These are phyloP conservation scores for Citrullus mucosospermus DNA, from an alignment of 306 rosid species.

Conservation along the genomic window DNA sequence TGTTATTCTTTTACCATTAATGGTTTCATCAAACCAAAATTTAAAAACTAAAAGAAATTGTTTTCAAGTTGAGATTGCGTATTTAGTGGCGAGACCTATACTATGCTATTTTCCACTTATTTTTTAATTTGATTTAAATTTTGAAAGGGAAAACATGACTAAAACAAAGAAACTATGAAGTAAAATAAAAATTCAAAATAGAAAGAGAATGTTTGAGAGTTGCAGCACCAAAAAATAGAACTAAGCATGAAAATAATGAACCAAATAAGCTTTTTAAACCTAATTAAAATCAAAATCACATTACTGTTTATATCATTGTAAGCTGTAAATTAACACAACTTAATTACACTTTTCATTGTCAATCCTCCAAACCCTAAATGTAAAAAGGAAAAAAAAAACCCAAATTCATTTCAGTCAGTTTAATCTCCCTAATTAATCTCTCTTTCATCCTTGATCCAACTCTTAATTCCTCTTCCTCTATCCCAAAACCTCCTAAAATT, in stretches of 20 bases:
- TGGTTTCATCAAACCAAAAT: too few relatives aligned
- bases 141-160: too few relatives aligned
- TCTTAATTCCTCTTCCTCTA: neutral
- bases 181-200: too few relatives aligned
- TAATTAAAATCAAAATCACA: neutral
- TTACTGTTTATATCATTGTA: neutral
- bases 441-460: neutral
- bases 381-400: neutral
- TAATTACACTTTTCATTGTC: neutral
- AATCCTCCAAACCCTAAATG: neutral
- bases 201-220: neutral
- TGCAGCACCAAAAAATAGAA: neutral
- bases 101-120: too few relatives aligned
- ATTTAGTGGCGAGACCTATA: too few relatives aligned
- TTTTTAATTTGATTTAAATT: too few relatives aligned
- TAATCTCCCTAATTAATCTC: neutral
- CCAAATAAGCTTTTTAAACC: neutral
- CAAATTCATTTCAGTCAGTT: neutral
- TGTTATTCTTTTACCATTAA: too few relatives aligned
- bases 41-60: too few relatives aligned
- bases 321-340: neutral
- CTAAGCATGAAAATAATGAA: neutral
- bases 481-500: conserved; percentile 1
- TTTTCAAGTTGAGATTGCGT: too few relatives aligned
- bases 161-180: too few relatives aligned